phyloP scores from a whole-genome alignment of 1,284 basidiomycete genomes.

The Tilletiopsis washingtonensis region DNA sequence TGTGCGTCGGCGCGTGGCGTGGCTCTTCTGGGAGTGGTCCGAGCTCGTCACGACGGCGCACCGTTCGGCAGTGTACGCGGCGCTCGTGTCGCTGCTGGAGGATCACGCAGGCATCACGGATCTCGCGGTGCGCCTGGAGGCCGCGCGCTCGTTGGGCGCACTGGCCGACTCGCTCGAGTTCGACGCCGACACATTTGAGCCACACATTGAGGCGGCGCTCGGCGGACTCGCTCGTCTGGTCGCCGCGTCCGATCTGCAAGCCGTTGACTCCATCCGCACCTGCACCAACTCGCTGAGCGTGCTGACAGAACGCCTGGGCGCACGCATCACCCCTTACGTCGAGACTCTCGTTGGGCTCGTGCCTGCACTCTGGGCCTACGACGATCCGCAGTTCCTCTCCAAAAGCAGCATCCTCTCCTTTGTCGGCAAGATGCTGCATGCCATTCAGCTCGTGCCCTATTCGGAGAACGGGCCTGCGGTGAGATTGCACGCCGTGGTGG shows the following conservation, averaged over 20 bases:
- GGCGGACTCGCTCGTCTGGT: constrained; percentile 27
- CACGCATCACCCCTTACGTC: constrained; percentile 32
- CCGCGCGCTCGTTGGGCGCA: constrained; percentile 32
- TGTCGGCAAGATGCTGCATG: constrained; percentile 34
- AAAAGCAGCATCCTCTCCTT: constrained; percentile 40
- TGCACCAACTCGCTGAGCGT: constrained; percentile 38
- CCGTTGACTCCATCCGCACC: constrained; percentile 39
- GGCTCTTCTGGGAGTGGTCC: constrained; percentile 42
- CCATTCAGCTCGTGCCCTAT: constrained; percentile 25
- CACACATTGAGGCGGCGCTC: constrained; percentile 32
- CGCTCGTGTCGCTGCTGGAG: constrained; percentile 39
- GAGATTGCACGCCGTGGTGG: constrained; percentile 32
- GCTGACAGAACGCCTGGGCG: constrained; percentile 41
- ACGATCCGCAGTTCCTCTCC: constrained; percentile 36
- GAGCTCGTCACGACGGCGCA: constrained; percentile 32
- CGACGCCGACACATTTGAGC: constrained; percentile 35
- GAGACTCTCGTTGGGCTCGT: constrained; percentile 30
- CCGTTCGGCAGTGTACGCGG: constrained; percentile 28
- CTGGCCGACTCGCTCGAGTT: constrained; percentile 42
- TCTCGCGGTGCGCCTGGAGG: constrained; percentile 37
- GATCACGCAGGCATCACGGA: constrained; percentile 13
- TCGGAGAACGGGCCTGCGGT: constrained; percentile 14
- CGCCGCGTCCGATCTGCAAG: constrained; percentile 27
- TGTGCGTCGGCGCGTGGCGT: constrained; percentile 38
- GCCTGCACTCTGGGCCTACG: constrained; percentile 34